phyloP scores from a whole-genome alignment of 768 basidiomycete genomes.

The Coprinopsis strossmayeri region DNA sequence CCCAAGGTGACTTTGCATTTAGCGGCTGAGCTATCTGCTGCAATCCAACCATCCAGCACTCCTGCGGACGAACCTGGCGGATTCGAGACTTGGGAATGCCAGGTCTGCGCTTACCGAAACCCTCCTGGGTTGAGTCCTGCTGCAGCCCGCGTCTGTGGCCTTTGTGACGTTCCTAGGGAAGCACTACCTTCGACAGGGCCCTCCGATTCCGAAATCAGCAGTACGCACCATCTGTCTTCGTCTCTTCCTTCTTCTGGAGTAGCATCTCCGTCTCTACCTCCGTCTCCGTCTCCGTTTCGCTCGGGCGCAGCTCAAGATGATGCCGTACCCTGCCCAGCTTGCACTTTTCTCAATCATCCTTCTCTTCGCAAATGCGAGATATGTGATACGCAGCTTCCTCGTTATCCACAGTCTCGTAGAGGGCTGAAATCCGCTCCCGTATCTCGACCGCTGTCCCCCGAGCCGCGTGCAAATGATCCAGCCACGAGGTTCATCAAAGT shows the following conservation, averaged over 20 bases:
- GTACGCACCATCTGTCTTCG: conserved; percentile 25
- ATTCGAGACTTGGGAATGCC: conserved; percentile 62
- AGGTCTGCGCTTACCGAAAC: conserved; percentile 84
- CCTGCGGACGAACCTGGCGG: background rate
- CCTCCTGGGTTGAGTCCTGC: conserved; percentile 67
- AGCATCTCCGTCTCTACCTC: conserved; percentile 29
- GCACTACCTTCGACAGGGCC: conserved; percentile 20
- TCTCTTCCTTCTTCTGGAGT: conserved; percentile 33
- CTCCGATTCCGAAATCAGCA: too few species aligned
- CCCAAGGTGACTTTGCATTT: conserved; percentile 66
- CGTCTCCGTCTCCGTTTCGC: conserved; percentile 11
- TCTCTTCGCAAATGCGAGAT: conserved; percentile 77
- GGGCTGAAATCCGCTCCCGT: conserved; percentile 56
- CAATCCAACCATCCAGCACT: background rate
- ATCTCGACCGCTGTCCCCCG: conserved; percentile 56
- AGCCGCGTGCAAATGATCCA: conserved; percentile 30
- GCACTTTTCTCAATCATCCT: conserved; percentile 89
- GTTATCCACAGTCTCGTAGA: conserved; percentile 11
- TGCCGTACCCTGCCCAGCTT: conserved; percentile 68
- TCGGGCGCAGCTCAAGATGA: conserved; percentile 11
- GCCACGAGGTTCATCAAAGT: conserved; percentile 56
- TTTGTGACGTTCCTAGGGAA: conserved; percentile 76
- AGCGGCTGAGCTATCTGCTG: background rate
- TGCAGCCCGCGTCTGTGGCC: conserved; percentile 60
- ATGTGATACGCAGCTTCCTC: conserved; percentile 66